Percentiles rank a stretch among this genome's conserved stretches.
Conservation (phyloP, 2,329 filamentous ascomycete species). For the Parascedosporium putredinis region DNA sequence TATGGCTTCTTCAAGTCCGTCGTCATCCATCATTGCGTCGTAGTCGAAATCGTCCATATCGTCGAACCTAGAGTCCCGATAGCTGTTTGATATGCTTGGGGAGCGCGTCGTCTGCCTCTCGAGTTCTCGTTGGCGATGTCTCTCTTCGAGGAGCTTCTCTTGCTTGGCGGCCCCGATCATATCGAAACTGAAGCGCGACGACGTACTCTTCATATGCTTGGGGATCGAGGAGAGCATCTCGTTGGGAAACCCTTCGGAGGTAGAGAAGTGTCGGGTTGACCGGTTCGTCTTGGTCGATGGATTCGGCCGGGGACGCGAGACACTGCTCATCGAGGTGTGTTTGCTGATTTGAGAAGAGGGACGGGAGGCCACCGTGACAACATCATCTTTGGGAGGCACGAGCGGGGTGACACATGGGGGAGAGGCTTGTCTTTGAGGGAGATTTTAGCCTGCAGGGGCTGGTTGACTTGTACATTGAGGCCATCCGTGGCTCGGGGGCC, state of each 20-base stretch:
- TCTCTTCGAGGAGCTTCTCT: slow-evolving; percentile 61
- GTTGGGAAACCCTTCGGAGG: slow-evolving; percentile 35
- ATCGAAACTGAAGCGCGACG: slow-evolving; percentile 73
- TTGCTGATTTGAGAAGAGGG: not conserved
- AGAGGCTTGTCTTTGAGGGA: slow-evolving; percentile 17
- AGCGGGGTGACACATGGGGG: slow-evolving; percentile 6
- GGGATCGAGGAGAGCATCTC: slow-evolving; percentile 40
- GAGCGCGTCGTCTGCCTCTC: slow-evolving; percentile 40
- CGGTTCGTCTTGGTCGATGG: slow-evolving; percentile 20
- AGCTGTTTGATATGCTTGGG: slow-evolving; percentile 18
- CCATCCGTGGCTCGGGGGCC: slow-evolving; percentile 1
- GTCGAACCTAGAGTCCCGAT: slow-evolving; percentile 44
- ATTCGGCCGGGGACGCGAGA: not conserved
- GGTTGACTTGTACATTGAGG: slow-evolving; percentile 23
- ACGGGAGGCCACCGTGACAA: not conserved
- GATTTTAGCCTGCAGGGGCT: slow-evolving; percentile 17
- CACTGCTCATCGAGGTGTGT: not conserved
- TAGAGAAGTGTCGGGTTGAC: slow-evolving; percentile 44
- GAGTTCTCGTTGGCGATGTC: slow-evolving; percentile 56
- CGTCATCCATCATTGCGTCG: slow-evolving; percentile 55
- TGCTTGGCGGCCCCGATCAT: slow-evolving; percentile 60
- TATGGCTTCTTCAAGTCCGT: slow-evolving; percentile 56
- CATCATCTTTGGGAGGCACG: slow-evolving; percentile 7
- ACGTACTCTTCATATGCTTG: slow-evolving; percentile 63
- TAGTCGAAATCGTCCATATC: slow-evolving; percentile 56